Percentiles rank a stretch among this genome's conserved stretches.
These are phyloP conservation scores for Trypanosoma lewisi DNA, from an alignment of 208 protist species.

Conservation along the genomic window DNA sequence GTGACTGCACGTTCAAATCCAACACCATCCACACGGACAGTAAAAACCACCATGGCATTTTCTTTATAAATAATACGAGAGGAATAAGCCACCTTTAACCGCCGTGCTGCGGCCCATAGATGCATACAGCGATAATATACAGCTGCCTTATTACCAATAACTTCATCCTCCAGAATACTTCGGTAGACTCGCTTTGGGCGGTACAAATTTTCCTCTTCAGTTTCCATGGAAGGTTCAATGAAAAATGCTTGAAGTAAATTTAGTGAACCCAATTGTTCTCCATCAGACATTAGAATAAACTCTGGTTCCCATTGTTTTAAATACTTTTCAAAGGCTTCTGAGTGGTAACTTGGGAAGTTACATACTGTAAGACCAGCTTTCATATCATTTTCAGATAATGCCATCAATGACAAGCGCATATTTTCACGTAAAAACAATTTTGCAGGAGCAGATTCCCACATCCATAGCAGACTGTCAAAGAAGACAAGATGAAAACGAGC, in stretches of 20 bases:
- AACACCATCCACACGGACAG: constrained; percentile 57
- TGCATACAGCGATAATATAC: constrained; percentile 83
- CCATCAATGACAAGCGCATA: constrained; percentile 43
- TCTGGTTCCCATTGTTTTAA: constrained; percentile 69
- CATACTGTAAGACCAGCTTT: constrained; percentile 39
- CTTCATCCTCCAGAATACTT: constrained; percentile 73
- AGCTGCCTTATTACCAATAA: constrained; percentile 51
- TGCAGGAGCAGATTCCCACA: constrained; percentile 73
- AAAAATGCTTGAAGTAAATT: constrained; percentile 58
- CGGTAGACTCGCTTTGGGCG: constrained; percentile 39
- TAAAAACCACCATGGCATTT: constrained; percentile 83
- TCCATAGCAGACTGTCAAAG: constrained; percentile 67
- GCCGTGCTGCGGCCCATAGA: constrained; percentile 56
- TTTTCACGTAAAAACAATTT: constrained; percentile 85
- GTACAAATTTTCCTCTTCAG: background rate
- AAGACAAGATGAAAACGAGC: constrained; percentile 87
- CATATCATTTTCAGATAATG: constrained; percentile 37
- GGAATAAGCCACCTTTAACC: constrained; percentile 81
- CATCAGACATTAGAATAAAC: constrained; percentile 88
- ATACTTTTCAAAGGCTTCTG: constrained; percentile 56
- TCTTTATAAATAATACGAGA: constrained; percentile 82
- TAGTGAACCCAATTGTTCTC: constrained; percentile 73
- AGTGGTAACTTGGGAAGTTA: constrained; percentile 74
- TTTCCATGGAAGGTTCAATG: constrained; percentile 8
- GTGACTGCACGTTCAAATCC: constrained; percentile 60